Evolutionary conservation across 1,284 basidiomycete species (phyloP), one percentile per base, ranked within the genome.

Genomic region (Boletus sp.): DNA sequence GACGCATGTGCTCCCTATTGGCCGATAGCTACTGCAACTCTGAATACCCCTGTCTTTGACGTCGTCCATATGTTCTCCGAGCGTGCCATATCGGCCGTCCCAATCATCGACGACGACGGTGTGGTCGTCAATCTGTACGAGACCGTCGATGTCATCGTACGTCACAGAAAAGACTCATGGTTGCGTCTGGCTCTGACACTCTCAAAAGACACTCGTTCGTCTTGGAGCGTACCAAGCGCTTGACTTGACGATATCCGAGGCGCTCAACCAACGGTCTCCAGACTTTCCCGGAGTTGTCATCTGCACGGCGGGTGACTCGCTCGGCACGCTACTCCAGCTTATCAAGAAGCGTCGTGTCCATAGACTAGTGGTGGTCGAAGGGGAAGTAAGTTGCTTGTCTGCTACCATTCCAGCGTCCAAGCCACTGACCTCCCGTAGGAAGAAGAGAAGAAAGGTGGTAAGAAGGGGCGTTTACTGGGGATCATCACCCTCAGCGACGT

Each of bases 61-160:
- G 91, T 99, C 42, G 96, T 99, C 1, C 96, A 99, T 67, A 94
- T 97, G 88, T 99, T 99, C 66, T 96, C 92, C 1, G 91, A 95
- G 67, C 80, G 87, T 29, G 89, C 93, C 13, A 97, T 99, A 57
- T 95, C 92, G 19, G 94, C 95, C 2, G 95, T 99, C 9, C 96
- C 96, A 4, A 97, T 99, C 61, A 77, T 99, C 19, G 91, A 97
- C 62, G 84, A 91, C 49, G 81, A 94, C 4, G 96, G 95, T 8
- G 81, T 94, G 48, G 96, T 99, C 27, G 82, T 99, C 49, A 95
- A 99, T 66, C 70, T 99, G 37, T 99, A 99, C 68, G 96, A 99
- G 70, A 97, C 95, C 2, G 96, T 99, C 17, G 96, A 99, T 72
- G 95, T 99, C 42, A 96, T 99, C 55, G 93, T 95, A 69, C 67